Base-by-base conservation (phyloP, 2,329 filamentous ascomycete genomes). In the Ustilaginoidea virens region DNA sequence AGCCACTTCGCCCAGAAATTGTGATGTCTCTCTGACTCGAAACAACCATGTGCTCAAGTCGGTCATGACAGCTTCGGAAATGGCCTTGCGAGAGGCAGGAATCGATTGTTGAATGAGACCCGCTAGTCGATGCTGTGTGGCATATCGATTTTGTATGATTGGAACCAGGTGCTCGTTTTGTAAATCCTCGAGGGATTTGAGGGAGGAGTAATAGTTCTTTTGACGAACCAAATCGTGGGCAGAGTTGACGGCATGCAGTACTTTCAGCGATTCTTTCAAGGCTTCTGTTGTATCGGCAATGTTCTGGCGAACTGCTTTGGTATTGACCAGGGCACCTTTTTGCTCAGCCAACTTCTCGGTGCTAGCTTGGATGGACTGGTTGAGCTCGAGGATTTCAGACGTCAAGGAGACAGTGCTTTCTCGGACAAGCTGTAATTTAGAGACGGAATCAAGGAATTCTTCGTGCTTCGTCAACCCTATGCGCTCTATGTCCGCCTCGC, bases 21-120 rank as follows among this genome's bases (percentile, higher is more conserved):
- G 87, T 2, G 90, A 94, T 12, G 85, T 92, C 52, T 98, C 90
- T 43, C 90, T 75, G 37, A 98, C 92, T 14, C 82, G 76, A 46
- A 80, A 98, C 7, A 98, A 63, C 90, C 90, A 98, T 1, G 85
- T 94, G 47, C 96, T 96, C 31, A 98, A 58, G 53, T 98, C 90
- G 2, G 73, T 80, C 83, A 96, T 96, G 40, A 98, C 90, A 10
- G 86, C 85, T 53, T 96, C 87, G 4, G 87, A 87, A 32, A 98
- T 94, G 28, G 82, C 74, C 45, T 82, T 85, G 45, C 93, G 85
- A 1, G 85, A 94, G 4, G 81, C 75, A 1, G 90, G 90, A 18
- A 96, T 87, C 1, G 87, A 96, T 42, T 83, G 85, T 51, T 94
- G 87, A 39, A 98, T 96, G 60, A 93, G 73, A 47, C 92, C 83